Conservation (phyloP, 805 yeast species). For the Torulaspora quercuum region DNA sequence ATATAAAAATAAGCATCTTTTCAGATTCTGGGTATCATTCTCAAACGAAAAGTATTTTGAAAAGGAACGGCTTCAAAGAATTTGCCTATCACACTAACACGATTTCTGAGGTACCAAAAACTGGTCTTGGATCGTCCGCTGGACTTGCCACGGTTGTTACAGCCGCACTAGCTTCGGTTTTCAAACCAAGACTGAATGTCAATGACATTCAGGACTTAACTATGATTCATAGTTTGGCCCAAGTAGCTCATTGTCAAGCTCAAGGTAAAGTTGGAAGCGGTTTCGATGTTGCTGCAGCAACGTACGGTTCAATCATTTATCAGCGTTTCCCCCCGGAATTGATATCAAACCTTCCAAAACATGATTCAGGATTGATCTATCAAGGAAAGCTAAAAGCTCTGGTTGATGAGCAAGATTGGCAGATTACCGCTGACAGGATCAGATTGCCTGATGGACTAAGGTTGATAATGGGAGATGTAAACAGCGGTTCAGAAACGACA, state of each 20-base stretch:
- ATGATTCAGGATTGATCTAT: conserved; percentile 27
- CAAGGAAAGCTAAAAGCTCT: conserved; percentile 35
- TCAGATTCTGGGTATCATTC: conserved; percentile 92
- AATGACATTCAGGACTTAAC: conserved; percentile 24
- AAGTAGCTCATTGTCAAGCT: conserved; percentile 87
- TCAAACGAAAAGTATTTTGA: conserved; percentile 46
- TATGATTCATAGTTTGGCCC: conserved; percentile 78
- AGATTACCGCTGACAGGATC: conserved; percentile 51
- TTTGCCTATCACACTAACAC: conserved; percentile 60
- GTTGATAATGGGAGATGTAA: conserved; percentile 88
- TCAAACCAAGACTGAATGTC: conserved; percentile 38
- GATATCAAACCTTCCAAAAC: conserved; percentile 40
- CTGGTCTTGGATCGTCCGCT: conserved; percentile 96
- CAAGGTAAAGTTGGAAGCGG: conserved; percentile 97
- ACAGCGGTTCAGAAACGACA: conserved; percentile 93
- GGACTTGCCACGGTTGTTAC: conserved; percentile 81
- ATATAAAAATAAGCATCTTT: conserved; percentile 55
- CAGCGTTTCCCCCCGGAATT: conserved; percentile 64
- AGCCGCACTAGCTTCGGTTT: conserved; percentile 58
- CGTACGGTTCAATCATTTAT: conserved; percentile 83
- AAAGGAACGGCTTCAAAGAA: conserved; percentile 36
- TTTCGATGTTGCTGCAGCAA: conserved; percentile 94
- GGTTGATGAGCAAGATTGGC: conserved; percentile 55
- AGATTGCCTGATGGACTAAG: conserved; percentile 64
- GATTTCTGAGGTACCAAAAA: conserved; percentile 77